Evolutionary conservation across 2,329 filamentous ascomycete genomes (phyloP).

Genomic region (Eutypella sp.): DNA sequence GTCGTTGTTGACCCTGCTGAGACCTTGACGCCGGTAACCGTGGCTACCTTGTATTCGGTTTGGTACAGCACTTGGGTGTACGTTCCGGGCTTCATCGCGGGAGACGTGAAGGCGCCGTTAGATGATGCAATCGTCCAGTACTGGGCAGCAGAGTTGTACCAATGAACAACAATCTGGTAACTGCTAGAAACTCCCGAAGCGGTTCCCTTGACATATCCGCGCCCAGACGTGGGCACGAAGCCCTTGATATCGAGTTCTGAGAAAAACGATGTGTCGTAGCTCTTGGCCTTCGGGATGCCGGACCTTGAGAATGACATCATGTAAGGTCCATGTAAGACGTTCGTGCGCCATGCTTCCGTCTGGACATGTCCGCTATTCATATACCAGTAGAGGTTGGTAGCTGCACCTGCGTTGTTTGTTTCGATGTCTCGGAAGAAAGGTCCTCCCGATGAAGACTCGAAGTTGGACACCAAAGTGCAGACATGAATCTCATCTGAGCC

Average conservation of each 20-base stretch:
- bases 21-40: constrained; percentile 41
- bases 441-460: constrained; percentile 59
- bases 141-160: constrained; percentile 58
- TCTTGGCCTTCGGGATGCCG: constrained; percentile 42
- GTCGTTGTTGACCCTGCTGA: constrained; percentile 44
- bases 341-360: constrained; percentile 53
- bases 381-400: constrained; percentile 59
- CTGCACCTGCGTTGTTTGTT: constrained; percentile 55
- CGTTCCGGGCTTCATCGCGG: constrained; percentile 61
- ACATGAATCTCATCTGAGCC: constrained; percentile 45
- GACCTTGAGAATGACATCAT: constrained; percentile 55
- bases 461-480: constrained; percentile 54
- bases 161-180: constrained; percentile 57
- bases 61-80: constrained; percentile 66
- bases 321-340: constrained; percentile 63
- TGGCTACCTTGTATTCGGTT: constrained; percentile 51
- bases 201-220: constrained; percentile 57
- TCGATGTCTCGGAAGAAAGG: constrained; percentile 65
- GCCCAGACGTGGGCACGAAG: constrained; percentile 49
- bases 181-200: constrained; percentile 50
- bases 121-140: constrained; percentile 59
- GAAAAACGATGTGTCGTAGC: constrained; percentile 55
- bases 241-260: constrained; percentile 51
- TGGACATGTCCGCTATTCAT: constrained; percentile 63
- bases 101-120: constrained; percentile 55